These are phyloP conservation scores for Aspergillus steynii DNA, from an alignment of 495 filamentous ascomycete species.

Conservation along the genomic window DNA sequence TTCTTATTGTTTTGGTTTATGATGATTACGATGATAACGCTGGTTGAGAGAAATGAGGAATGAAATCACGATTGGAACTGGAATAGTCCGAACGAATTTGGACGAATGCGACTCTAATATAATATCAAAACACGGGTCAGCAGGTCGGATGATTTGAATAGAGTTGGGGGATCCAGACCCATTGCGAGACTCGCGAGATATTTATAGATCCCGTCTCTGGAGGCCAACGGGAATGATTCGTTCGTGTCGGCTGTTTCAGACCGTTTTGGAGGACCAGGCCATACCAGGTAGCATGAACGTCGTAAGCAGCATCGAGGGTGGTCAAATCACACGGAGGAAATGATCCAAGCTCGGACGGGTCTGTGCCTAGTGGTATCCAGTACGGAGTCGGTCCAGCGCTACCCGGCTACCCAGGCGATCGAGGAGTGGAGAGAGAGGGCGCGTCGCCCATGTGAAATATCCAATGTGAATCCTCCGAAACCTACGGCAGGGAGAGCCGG, in stretches of 20 bases:
- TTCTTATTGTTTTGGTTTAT: slow-evolving; percentile 4
- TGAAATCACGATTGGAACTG: neutral
- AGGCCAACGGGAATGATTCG: neutral
- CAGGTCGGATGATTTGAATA: neutral
- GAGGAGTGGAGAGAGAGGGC: too few species aligned
- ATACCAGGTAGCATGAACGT: neutral
- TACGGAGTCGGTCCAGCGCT: too few species aligned
- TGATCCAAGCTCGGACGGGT: neutral
- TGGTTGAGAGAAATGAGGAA: neutral
- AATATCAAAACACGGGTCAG: too few species aligned
- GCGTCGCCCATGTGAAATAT: too few species aligned
- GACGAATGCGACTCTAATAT: too few species aligned
- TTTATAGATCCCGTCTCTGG: neutral
- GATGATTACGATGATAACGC: neutral
- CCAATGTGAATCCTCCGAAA: too few species aligned
- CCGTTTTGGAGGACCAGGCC: neutral
- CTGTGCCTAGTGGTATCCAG: neutral
- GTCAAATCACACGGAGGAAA: neutral
- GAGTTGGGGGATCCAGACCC: neutral
- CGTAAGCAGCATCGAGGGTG: neutral
- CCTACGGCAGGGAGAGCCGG: too few species aligned
- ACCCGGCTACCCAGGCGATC: too few species aligned
- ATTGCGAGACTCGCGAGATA: neutral
- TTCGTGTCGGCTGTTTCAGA: neutral
- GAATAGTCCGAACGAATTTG: neutral